Evolutionary conservation across 2,329 filamentous ascomycete species (phyloP), one percentile per base, ranked within the genome.

Genomic region (Xylariaceae sp.): DNA sequence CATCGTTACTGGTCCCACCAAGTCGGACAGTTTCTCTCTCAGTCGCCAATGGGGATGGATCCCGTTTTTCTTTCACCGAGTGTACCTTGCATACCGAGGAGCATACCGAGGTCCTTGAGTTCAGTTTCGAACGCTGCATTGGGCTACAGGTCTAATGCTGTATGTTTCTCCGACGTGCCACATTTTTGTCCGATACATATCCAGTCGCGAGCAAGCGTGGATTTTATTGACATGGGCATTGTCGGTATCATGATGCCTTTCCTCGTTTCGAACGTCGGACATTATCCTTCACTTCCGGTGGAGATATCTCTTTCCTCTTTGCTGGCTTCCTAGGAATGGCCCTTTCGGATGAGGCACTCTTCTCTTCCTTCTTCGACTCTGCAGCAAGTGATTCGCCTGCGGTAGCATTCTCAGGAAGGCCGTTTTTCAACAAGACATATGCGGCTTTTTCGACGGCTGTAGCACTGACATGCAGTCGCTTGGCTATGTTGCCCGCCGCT

Each of bases 401-500:
- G 17, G 46, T 44, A 32, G 38, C 27, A 19, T 45, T 17, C n/a
- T 52, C 39, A 25, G 42, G 22, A 27, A 27, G 14, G 17, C 23
- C 55, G 21, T 66, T 57, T 54, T 68, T 80, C 59, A 86, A 77
- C 40, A 87, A 61, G 8, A 87, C 84, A 59, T 82, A 88, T 2
- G 85, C 85, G 16, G 83, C 85, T 61, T 77, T 83, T 64, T 90
- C 86, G 5, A 85, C 67, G 25, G 87, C 80, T 33, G 80, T 70
- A 1, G 83, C 83, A 23, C 64, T 70, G 1, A 82, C 76, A 4
- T 62, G 66, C 6, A 86, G 67, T 37, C 78, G 71, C 38, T 66
- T 57, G 35, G 67, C 61, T 38, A 86, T 52, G 19, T 58, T 54
- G 11, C 64, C 60, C 1, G 74, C 71, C 41, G 65, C 61, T 4